Conservation (phyloP, 2,329 filamentous ascomycete species). For the Phialophora chinensis region DNA sequence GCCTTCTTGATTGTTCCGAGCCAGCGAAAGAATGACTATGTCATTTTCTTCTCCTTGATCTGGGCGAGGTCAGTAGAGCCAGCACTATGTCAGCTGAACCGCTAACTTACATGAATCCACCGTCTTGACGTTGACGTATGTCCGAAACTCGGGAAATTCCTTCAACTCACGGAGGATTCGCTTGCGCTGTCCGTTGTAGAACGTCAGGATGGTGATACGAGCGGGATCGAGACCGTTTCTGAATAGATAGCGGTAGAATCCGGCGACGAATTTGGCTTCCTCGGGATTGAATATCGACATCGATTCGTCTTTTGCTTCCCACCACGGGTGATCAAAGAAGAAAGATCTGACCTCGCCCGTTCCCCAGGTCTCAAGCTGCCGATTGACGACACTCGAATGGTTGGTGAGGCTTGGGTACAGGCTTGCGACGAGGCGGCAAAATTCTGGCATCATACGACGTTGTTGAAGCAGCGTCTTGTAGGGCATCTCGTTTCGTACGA, state of each 20-base stretch:
- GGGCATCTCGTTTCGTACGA: constrained; percentile 69
- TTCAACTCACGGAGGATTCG: constrained; percentile 60
- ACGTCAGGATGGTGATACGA: constrained; percentile 80
- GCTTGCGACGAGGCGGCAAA: constrained; percentile 64
- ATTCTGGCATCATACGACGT: constrained; percentile 73
- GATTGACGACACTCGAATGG: constrained; percentile 62
- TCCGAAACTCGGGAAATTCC: constrained; percentile 50
- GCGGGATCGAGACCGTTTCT: constrained; percentile 65
- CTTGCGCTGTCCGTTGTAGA: constrained; percentile 84
- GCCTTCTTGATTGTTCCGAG: constrained; percentile 66
- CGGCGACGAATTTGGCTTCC: constrained; percentile 78
- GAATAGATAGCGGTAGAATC: constrained; percentile 73
- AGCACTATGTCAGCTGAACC: neutral
- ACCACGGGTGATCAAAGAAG: constrained; percentile 70
- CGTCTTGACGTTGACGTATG: constrained; percentile 69
- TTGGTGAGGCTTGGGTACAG: constrained; percentile 68
- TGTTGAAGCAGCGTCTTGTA: constrained; percentile 71
- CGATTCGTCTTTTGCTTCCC: constrained; percentile 67
- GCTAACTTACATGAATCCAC: constrained; percentile 70
- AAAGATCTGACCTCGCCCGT: constrained; percentile 67
- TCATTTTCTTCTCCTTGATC: constrained; percentile 87
- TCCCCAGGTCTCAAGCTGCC: constrained; percentile 50
- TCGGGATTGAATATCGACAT: constrained; percentile 70
- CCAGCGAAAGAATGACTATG: constrained; percentile 78
- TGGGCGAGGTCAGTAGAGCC: constrained; percentile 7